A percentile compares a stretch with the other conserved stretches of the same genome.
Conservation (phyloP, 1,284 basidiomycete genomes). For the Ustilago loliicola region DNA sequence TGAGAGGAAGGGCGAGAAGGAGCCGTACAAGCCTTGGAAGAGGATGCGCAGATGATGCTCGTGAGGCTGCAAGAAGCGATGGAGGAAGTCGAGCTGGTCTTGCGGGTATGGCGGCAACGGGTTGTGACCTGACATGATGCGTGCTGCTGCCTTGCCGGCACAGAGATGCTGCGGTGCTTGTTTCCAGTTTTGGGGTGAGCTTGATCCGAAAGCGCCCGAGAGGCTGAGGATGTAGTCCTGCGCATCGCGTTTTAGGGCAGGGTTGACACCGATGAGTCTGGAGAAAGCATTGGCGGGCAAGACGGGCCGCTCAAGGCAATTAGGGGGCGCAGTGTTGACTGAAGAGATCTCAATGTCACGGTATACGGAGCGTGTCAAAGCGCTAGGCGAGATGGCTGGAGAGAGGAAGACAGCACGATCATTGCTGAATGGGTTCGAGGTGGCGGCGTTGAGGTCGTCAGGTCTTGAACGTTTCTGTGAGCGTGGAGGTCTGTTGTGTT, state of each 20-base stretch:
- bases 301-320: slow-evolving; percentile 32
- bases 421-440: slow-evolving; percentile 32
- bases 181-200: slow-evolving; percentile 14
- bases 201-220: slow-evolving; percentile 25
- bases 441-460: slow-evolving; percentile 9
- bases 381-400: slow-evolving; percentile 34
- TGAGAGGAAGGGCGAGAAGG: slow-evolving; percentile 47
- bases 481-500: slow-evolving; percentile 20
- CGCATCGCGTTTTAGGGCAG: slow-evolving; percentile 31
- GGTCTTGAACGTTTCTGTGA: slow-evolving; percentile 31
- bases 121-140: slow-evolving; percentile 28
- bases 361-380: slow-evolving; percentile 38
- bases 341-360: slow-evolving; percentile 41
- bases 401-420: slow-evolving; percentile 47
- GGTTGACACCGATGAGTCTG: slow-evolving; percentile 33
- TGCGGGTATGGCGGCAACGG: slow-evolving; percentile 14
- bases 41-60: slow-evolving; percentile 25
- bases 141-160: slow-evolving; percentile 32
- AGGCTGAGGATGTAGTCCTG: slow-evolving; percentile 30
- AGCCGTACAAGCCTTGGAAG: slow-evolving; percentile 43
- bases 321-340: slow-evolving; percentile 17
- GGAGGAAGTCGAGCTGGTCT: slow-evolving; percentile 29
- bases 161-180: slow-evolving; percentile 36
- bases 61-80: slow-evolving; percentile 22
- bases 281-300: slow-evolving; percentile 34